phyloP scores from a whole-genome alignment of 306 rosid genomes.

The Argentina anserina region DNA sequence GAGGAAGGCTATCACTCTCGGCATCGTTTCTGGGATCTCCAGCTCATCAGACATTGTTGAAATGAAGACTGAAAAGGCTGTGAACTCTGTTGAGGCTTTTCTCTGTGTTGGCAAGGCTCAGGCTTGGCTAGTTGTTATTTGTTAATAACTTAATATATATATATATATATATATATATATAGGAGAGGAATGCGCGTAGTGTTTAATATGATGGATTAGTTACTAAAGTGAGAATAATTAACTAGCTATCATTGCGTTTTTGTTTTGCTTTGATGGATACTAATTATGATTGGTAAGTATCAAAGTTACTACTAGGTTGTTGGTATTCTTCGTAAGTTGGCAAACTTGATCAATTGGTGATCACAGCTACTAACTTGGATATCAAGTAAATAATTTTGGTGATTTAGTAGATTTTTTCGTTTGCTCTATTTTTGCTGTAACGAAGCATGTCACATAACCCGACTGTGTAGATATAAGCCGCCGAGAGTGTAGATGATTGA shows the following conservation, averaged over 20 bases:
- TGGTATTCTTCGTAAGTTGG: neutral
- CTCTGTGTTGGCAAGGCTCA: neutral
- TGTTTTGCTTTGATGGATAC: neutral
- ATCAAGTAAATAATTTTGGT: neutral
- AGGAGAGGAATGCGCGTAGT: neutral
- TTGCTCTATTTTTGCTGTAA: neutral
- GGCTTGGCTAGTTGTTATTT: neutral
- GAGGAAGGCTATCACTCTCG: slow-evolving; percentile 50
- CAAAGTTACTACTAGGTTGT: neutral
- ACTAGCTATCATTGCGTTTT: neutral
- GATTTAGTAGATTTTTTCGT: neutral
- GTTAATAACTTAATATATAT: no score
- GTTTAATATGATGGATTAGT: neutral
- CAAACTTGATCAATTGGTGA: neutral
- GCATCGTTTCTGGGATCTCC: slow-evolving; percentile 57
- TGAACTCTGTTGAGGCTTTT: neutral
- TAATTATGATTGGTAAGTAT: neutral
- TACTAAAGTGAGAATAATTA: neutral
- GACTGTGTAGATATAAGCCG: no score
- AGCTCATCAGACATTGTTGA: slow-evolving; percentile 48
- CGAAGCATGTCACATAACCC: neutral
- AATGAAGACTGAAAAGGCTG: neutral
- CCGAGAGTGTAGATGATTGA: neutral
- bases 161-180: neutral
- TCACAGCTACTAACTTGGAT: neutral